phyloP scores from a whole-genome alignment of 345 rosid species.

The Moringa oleifera region DNA sequence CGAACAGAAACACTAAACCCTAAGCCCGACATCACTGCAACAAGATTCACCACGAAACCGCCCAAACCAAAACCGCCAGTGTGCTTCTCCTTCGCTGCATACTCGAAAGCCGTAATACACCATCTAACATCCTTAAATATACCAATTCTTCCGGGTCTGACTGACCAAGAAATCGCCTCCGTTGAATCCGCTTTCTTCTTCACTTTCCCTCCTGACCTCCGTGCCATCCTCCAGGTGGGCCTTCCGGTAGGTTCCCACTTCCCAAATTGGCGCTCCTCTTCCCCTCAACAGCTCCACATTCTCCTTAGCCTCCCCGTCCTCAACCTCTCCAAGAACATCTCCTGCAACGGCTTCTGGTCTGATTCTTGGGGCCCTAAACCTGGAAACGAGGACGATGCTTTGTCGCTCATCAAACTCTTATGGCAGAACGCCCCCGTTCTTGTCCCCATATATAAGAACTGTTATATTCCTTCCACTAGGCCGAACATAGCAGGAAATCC shows the following conservation, averaged over 20 bases:
- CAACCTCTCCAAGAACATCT: conserved; percentile 42
- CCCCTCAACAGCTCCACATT: conserved; percentile 48
- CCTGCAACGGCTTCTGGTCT: conserved; percentile 56
- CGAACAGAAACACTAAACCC: conserved; percentile 6
- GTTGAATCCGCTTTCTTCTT: conserved; percentile 54
- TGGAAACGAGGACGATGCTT: conserved; percentile 17
- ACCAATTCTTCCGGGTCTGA: conserved; percentile 53
- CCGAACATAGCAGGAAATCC: conserved; percentile 64
- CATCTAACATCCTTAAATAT: conserved; percentile 46
- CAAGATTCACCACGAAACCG: conserved; percentile 12
- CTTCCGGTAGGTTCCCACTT: conserved; percentile 64
- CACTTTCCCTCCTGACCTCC: conserved; percentile 85
- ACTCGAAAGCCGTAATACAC: conserved; percentile 46
- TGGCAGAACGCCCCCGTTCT: conserved; percentile 47
- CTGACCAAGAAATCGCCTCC: conserved; percentile 50
- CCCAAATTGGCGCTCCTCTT: conserved; percentile 80
- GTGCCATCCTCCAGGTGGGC: conserved; percentile 72
- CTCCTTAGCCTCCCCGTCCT: conserved; percentile 46
- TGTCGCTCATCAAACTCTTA: conserved; percentile 22
- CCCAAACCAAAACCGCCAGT: conserved; percentile 30
- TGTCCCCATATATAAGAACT: conserved; percentile 53
- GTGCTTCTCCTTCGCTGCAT: conserved; percentile 68
- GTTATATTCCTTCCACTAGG: conserved; percentile 51
- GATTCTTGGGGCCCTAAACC: conserved; percentile 65
- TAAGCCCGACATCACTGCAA: conserved; percentile 1